A percentile compares a stretch with the other conserved stretches of the same genome.
These are phyloP conservation scores for Blastobotrys peoriensis DNA, from an alignment of 805 yeast species.

Conservation along the genomic window DNA sequence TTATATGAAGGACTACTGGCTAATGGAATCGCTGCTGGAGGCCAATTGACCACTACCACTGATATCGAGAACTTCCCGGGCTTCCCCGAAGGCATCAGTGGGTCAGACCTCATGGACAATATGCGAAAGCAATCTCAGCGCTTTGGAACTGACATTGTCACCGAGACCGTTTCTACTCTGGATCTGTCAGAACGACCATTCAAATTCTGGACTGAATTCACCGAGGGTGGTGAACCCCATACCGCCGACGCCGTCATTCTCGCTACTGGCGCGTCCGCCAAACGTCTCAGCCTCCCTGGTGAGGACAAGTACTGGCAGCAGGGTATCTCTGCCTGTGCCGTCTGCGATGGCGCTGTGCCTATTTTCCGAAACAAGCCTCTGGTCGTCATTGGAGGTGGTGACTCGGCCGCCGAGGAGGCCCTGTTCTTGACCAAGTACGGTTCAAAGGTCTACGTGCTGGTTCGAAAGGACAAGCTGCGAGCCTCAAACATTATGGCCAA, in stretches of 20 bases:
- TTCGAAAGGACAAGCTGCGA: constrained; percentile 89
- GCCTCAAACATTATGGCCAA: constrained; percentile 97
- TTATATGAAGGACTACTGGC: constrained; percentile 95
- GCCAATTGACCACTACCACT: constrained; percentile 97
- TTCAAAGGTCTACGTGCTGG: constrained; percentile 87
- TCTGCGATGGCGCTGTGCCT: constrained; percentile 99
- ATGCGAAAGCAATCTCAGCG: constrained; percentile 84
- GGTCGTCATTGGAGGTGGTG: constrained; percentile 99
- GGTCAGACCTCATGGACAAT: constrained; percentile 82
- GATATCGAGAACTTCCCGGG: constrained; percentile 99
- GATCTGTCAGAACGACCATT: constrained; percentile 86
- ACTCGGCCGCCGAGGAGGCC: constrained; percentile 99
- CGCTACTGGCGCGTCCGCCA: constrained; percentile 98
- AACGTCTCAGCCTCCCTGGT: constrained; percentile 89
- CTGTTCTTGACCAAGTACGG: constrained; percentile 95
- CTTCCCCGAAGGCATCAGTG: constrained; percentile 88
- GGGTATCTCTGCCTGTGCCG: constrained; percentile 99
- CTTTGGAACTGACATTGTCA: constrained; percentile 90
- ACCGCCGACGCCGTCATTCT: constrained; percentile 88
- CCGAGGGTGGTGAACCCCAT: constrained; percentile 85
- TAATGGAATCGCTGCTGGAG: constrained; percentile 98
- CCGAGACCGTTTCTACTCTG: constrained; percentile 91
- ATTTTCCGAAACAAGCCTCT: constrained; percentile 96
- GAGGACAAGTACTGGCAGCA: constrained; percentile 98
- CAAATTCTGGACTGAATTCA: constrained; percentile 94